Conservation (phyloP, 371 early-diverging fungal genomes). For the Rhizopus microsporus region DNA sequence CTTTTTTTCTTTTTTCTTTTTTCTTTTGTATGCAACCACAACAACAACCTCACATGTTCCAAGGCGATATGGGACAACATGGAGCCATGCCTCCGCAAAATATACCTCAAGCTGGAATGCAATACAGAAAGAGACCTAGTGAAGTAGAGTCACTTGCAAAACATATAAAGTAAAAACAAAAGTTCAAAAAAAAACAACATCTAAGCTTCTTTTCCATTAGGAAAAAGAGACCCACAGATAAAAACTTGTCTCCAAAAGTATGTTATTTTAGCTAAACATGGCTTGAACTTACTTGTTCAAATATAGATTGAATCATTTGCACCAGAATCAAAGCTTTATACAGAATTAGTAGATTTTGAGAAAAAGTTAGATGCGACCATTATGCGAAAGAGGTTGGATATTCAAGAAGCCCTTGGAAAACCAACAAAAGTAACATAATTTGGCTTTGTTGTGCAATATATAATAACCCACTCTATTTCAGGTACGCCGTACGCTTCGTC, state of each 20-base stretch:
- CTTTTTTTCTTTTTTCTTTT: neutral
- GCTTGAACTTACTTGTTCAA: neutral
- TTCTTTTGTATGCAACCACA: conserved; percentile 14
- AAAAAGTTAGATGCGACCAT: conserved; percentile 87
- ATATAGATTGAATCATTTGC: conserved; percentile 84
- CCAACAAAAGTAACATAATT: conserved; percentile 60
- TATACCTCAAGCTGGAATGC: conserved; percentile 22
- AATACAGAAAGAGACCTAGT: conserved; percentile 40
- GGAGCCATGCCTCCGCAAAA: conserved; percentile 24
- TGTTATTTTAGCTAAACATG: neutral
- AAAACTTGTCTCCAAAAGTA: conserved; percentile 60
- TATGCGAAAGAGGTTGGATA: conserved; percentile 84
- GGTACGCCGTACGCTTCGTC: conserved; percentile 81
- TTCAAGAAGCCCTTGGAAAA: conserved; percentile 83
- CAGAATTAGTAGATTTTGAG: conserved; percentile 84
- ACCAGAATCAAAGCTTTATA: conserved; percentile 90
- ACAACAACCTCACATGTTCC: conserved; percentile 31
- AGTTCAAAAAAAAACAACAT: neutral
- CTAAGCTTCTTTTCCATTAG: conserved; percentile 24
- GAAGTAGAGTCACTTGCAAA: conserved; percentile 41
- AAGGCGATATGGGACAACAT: conserved; percentile 24
- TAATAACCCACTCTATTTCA: conserved; percentile 23
- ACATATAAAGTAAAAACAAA: conserved; percentile 39
- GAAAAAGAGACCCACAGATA: conserved; percentile 63
- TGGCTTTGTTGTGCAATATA: neutral